Evolutionary conservation across 768 basidiomycete genomes (phyloP).

Genomic region (Trametes cubensis): DNA sequence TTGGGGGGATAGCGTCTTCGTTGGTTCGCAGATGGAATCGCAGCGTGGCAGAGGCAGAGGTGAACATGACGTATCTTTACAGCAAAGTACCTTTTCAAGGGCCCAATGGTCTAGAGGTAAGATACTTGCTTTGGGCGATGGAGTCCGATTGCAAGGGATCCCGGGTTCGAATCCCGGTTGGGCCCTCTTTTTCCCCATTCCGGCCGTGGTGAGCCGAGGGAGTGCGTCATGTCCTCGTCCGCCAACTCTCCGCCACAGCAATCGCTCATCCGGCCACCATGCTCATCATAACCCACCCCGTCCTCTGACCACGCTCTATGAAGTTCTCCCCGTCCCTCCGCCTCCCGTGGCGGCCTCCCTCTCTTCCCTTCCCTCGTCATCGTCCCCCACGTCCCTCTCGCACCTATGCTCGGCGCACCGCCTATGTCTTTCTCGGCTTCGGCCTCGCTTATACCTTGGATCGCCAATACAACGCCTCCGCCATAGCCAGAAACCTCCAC

Average conservation of each 20-base stretch:
- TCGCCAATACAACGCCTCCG: constrained; percentile 50
- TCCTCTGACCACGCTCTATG: background rate
- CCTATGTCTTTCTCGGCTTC: constrained; percentile 32
- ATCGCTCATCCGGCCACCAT: too few relatives aligned
- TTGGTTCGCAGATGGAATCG: too few relatives aligned
- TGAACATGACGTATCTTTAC: too few relatives aligned
- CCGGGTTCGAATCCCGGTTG: constrained; percentile 55
- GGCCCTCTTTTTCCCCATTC: constrained; percentile 37
- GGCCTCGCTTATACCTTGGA: constrained; percentile 44
- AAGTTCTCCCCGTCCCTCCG: background rate
- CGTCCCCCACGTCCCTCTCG: constrained; percentile 16
- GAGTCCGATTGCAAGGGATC: constrained; percentile 46
- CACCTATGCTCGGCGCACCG: constrained; percentile 28
- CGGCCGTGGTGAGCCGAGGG: background rate
- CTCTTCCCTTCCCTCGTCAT: background rate
- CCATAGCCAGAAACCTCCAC: constrained; percentile 48
- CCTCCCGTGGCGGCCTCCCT: background rate
- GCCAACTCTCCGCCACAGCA: too few relatives aligned
- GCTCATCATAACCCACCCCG: too few relatives aligned
- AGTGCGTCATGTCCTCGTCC: background rate
- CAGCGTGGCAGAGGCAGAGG: too few relatives aligned
- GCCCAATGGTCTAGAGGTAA: constrained; percentile 52
- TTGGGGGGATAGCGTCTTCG: too few relatives aligned
- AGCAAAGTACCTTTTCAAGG: constrained; percentile 8
- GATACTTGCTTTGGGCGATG: constrained; percentile 52